Conservation (phyloP, 805 yeast genomes). For the Wickerhamomyces sydowiorum region DNA sequence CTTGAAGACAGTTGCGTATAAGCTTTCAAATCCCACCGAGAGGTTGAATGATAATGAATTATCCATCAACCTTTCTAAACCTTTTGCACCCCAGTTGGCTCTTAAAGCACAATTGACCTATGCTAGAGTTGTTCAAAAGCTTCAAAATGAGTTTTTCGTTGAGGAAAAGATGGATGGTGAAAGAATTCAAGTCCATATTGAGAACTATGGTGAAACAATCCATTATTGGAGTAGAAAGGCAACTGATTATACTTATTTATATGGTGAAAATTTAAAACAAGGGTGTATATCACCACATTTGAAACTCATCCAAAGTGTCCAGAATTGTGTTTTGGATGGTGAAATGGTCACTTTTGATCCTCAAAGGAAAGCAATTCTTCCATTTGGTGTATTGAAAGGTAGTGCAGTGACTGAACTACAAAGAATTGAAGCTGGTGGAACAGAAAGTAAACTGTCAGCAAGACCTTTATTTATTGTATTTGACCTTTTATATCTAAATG, state of each 20-base stretch:
- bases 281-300: conserved; percentile 56
- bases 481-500: conserved; percentile 72
- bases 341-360: conserved; percentile 91
- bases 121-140: conserved; percentile 40
- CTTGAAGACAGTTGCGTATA: conserved; percentile 53
- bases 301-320: conserved; percentile 28
- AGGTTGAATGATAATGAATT: conserved; percentile 37
- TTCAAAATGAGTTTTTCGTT: conserved; percentile 49
- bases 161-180: conserved; percentile 97
- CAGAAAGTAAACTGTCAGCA: conserved; percentile 27
- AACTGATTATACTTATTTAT: conserved; percentile 65
- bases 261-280: conserved; percentile 45
- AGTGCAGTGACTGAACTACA: conserved; percentile 54
- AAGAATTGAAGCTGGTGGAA: conserved; percentile 31
- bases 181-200: conserved; percentile 71
- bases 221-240: conserved; percentile 52
- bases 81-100: conserved; percentile 75
- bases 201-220: conserved; percentile 31
- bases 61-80: conserved; percentile 27
- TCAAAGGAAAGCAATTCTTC: conserved; percentile 46
- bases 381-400: conserved; percentile 76
- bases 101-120: conserved; percentile 47
- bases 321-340: conserved; percentile 61
- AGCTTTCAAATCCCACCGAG: conserved; percentile 42
- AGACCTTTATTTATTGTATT: conserved; percentile 60